Base-by-base conservation (phyloP, 306 rosid species). In the Dalbergia oliveri region DNA sequence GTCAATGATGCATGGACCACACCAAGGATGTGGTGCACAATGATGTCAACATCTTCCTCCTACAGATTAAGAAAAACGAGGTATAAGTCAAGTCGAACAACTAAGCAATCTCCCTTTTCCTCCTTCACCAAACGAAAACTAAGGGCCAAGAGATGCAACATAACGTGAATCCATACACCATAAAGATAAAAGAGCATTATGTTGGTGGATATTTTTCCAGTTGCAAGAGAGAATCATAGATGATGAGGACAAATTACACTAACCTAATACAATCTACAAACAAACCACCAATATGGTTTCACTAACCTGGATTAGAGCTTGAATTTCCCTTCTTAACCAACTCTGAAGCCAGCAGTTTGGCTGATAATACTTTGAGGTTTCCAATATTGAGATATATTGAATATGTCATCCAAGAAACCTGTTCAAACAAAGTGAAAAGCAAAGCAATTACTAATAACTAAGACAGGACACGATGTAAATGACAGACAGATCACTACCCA, bases 321-420 rank as follows among this genome's bases (percentile, higher is more conserved):
- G 96, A 87, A 91, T 88, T 86, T 95, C 99, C 89, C 97, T 87
- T 87, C 60, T 91, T 90, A 92, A 81, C 98, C 97, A 93, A 80
- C 66, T 77, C 73, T 85, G 85, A 67, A 93, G 95, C 98, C 96
- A 95, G 39, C 50, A 33, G 50, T 93, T 95, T 67, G 87, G 93
- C 78, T 90, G 98, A 65, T 51, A 76, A 83, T 89, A 88, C 83
- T 89, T 91, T 9, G 57, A 74, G 89, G 86, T 64, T 86, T 93
- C 99, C 99, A 93, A 66, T 75, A 89, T 68, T 58, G 86, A 4
- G 86, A 62, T 80, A 87, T 81, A 37, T 86, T 80, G 83, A 95
- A 93, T 76, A 88, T 11, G 77, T 91, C 98, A 3, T 86, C 84
- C 57, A 95, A 60, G 74, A 84, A 73, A 84, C 95, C 99, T 93